These are phyloP conservation scores for Oryza longistaminata DNA, from an alignment of 176 grass and related monocot species.

Conservation along the genomic window DNA sequence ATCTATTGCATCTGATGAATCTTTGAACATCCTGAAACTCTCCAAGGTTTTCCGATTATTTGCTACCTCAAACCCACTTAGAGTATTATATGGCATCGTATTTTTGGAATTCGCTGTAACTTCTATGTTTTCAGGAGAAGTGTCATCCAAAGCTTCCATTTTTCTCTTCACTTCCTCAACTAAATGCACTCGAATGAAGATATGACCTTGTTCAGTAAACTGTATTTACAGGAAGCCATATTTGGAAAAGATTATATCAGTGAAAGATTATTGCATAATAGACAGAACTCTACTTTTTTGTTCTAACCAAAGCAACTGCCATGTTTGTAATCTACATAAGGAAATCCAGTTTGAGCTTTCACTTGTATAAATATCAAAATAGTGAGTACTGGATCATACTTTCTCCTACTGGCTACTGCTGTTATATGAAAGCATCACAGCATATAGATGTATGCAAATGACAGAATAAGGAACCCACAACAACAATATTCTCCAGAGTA, in stretches of 20 bases:
- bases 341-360: not conserved
- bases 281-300: not conserved
- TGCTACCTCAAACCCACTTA: conserved; percentile 62
- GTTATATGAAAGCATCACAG: not conserved
- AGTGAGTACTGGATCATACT: not conserved
- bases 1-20: conserved; percentile 35
- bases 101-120: not conserved
- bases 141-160: conserved; percentile 5
- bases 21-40: conserved; percentile 51
- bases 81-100: conserved; percentile 41
- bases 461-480: not conserved
- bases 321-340: not conserved
- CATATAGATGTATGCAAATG: not conserved
- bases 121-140: conserved; percentile 30
- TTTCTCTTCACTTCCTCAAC: conserved; percentile 59
- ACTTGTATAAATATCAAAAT: not conserved
- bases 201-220: conserved; percentile 77
- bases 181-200: conserved; percentile 73
- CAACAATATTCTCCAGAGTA: not conserved
- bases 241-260: conserved; percentile 17
- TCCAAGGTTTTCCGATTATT: conserved; percentile 49
- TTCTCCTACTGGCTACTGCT: not conserved
- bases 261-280: not conserved
- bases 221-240: conserved; percentile 30
- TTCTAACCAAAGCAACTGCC: not conserved